A percentile compares a stretch with the other conserved stretches of the same genome.
Conservation (phyloP, 2,329 filamentous ascomycete species). For the Raffaelea albimanens region DNA sequence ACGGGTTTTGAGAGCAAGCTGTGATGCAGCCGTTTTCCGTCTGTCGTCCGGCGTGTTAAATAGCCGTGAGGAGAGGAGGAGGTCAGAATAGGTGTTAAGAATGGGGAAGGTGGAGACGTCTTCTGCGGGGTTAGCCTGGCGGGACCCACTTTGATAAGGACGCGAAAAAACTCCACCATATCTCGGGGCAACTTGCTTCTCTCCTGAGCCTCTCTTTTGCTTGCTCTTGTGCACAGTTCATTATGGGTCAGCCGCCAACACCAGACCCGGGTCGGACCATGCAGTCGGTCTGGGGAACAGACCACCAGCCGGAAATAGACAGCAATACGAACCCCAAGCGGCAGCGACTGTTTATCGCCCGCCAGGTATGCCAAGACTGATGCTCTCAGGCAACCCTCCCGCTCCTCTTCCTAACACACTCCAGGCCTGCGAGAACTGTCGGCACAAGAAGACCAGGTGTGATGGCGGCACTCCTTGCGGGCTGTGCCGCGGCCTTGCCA, state of each 20-base stretch:
- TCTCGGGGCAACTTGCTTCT: background rate
- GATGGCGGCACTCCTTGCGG: conserved; percentile 45
- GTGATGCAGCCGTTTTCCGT: background rate
- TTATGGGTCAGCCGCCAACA: background rate
- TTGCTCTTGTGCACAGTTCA: background rate
- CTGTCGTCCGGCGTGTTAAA: no score
- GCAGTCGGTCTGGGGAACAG: conserved; percentile 11
- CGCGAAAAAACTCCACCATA: background rate
- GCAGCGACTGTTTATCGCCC: conserved; percentile 13
- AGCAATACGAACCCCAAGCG: conserved; percentile 9
- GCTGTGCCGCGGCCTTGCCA: conserved; percentile 35
- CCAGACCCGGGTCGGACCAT: background rate
- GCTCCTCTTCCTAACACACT: background rate
- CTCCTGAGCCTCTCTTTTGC: background rate
- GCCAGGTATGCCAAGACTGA: conserved; percentile 7
- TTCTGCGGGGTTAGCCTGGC: no score
- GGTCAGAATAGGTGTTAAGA: no score
- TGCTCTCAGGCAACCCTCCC: background rate
- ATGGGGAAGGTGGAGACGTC: no score
- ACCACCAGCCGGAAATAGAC: conserved; percentile 9
- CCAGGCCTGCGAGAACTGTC: conserved; percentile 42
- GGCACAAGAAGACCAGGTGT: conserved; percentile 43
- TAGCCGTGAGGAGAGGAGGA: no score
- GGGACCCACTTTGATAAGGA: background rate
- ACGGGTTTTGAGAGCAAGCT: conserved; percentile 1